Conservation (phyloP, 1,284 basidiomycete genomes). For the Cystobasidium slooffiae region DNA sequence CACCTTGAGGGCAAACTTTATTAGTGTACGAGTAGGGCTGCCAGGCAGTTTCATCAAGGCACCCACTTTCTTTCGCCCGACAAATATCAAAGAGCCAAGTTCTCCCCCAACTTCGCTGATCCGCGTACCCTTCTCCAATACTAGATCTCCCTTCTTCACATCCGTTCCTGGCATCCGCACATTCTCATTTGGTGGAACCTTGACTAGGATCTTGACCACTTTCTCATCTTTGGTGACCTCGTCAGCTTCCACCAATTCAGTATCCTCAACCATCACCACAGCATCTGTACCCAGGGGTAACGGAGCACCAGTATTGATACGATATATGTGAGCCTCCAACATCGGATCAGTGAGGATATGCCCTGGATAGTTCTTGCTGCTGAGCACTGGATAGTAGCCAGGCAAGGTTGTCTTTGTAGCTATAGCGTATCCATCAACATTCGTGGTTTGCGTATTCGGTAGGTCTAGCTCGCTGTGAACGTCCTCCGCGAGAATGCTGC, state of each 20-base stretch:
- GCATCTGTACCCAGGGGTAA: conserved; percentile 74
- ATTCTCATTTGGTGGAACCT: conserved; percentile 71
- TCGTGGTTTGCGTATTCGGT: conserved; percentile 70
- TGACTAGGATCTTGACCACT: conserved; percentile 69
- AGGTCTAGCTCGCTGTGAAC: conserved; percentile 69
- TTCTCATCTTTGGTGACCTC: conserved; percentile 65
- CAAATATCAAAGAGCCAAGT: conserved; percentile 79
- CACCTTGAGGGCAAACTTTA: conserved; percentile 60
- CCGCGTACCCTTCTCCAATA: conserved; percentile 67
- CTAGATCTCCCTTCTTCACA: conserved; percentile 69
- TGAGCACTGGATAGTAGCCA: conserved; percentile 73
- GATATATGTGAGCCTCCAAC: conserved; percentile 66
- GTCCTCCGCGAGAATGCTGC: conserved; percentile 75
- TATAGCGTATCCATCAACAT: conserved; percentile 85
- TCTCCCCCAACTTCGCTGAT: conserved; percentile 75
- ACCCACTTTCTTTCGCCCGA: conserved; percentile 70
- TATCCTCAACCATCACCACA: conserved; percentile 91
- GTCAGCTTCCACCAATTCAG: conserved; percentile 63
- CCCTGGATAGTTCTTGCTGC: conserved; percentile 58
- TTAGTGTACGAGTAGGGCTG: neutral
- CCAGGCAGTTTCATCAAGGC: neutral
- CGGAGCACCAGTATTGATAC: conserved; percentile 77
- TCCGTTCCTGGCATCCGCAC: conserved; percentile 75
- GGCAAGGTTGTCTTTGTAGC: conserved; percentile 56
- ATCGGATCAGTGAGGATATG: conserved; percentile 60